A percentile compares a stretch with the other conserved stretches of the same genome.
These are phyloP conservation scores for Cercospora citrullina DNA, from an alignment of 2,329 filamentous ascomycete species.

Conservation along the genomic window DNA sequence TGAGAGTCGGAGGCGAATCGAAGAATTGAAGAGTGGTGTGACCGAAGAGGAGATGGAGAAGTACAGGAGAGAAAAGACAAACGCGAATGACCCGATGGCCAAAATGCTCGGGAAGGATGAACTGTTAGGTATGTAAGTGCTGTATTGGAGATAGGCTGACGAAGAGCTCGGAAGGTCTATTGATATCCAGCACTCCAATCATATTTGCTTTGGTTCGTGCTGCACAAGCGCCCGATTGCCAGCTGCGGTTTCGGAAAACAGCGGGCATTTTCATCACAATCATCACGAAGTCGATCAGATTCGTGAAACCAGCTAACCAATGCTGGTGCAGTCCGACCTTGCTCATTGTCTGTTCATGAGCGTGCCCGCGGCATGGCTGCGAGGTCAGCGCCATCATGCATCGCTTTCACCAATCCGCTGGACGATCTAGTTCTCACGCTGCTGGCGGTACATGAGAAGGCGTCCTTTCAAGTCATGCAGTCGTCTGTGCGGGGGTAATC, in stretches of 20 bases:
- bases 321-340: no score
- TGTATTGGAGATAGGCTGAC: background rate
- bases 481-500: background rate
- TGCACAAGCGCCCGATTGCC: no score
- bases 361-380: background rate
- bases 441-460: background rate
- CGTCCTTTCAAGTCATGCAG: background rate
- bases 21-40: conserved; percentile 75
- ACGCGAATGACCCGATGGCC: conserved; percentile 84
- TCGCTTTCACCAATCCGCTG: background rate
- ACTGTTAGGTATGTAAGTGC: conserved; percentile 45
- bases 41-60: conserved; percentile 84
- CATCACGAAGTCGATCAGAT: no score
- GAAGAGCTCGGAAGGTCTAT: conserved; percentile 20
- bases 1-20: conserved; percentile 68
- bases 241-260: no score
- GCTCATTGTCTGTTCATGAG: no score
- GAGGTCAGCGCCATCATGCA: background rate
- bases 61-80: conserved; percentile 73
- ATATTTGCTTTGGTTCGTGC: background rate
- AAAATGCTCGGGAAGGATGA: conserved; percentile 74
- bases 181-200: background rate
- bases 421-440: background rate
- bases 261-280: no score
- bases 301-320: no score